A percentile compares a stretch with the other conserved stretches of the same genome.
Conservation (phyloP, 768 basidiomycete species). For the Cystobasidiopsis lactophilus region DNA sequence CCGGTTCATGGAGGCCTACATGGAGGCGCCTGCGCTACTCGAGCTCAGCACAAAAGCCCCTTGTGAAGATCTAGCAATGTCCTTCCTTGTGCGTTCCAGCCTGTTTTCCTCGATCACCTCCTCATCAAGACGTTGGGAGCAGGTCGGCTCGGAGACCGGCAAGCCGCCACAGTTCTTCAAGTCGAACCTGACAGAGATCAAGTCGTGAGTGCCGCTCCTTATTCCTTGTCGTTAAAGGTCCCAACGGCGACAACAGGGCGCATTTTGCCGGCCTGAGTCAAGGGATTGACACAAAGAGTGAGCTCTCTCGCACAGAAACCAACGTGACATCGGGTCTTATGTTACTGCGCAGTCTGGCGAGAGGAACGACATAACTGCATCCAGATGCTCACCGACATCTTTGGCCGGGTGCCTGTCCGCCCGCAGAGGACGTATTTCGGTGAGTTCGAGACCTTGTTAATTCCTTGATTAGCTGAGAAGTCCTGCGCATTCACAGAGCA, state of each 20-base stretch:
- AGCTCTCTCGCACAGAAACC: no score
- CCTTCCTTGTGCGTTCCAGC: background rate
- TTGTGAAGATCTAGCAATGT: constrained; percentile 1
- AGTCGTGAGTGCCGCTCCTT: constrained; percentile 1
- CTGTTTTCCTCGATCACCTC: background rate
- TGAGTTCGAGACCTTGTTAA: no score
- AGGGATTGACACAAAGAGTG: no score
- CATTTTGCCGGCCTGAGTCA: no score
- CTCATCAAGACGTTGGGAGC: background rate
- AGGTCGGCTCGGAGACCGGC: background rate
- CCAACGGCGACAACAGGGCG: no score
- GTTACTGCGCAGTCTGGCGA: no score
- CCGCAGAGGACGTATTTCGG: no score
- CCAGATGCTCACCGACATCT: background rate
- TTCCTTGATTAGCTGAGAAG: no score
- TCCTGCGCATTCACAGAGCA: no score
- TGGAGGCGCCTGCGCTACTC: background rate
- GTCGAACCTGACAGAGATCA: background rate
- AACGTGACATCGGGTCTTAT: no score
- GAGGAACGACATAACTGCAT: no score
- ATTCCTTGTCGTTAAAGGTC: no score
- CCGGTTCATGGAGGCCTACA: background rate
- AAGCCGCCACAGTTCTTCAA: constrained; percentile 1
- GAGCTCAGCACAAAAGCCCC: background rate
- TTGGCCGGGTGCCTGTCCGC: background rate